Evolutionary conservation across 163 green algal species (phyloP), one percentile per base, ranked within the genome.

Genomic region (Coccomyxa subellipsoidea): DNA sequence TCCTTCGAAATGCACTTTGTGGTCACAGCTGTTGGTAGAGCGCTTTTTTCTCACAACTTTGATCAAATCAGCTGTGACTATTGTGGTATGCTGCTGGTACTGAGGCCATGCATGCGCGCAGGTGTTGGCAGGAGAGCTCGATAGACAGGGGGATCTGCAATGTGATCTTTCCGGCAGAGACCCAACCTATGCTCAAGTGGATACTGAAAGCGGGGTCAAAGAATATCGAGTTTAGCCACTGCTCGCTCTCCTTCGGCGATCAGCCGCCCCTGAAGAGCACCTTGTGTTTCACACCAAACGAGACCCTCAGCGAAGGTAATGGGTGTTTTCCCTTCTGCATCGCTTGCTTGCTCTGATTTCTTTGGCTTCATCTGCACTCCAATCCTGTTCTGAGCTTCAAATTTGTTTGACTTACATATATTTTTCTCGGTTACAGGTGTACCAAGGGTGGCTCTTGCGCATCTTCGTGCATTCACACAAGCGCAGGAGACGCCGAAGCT

Each of bases 191-290:
- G 29, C n/a, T 73, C 21, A 8, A 73, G 8, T 32, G 29, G n/a
- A 10, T 73, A 18, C 27, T 1, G 66, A 73, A 73, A 1, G 66
- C 66, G 27, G 8, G 66, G 21, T 73, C 66, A 73, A 73, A 73
- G 66, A 73, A 73, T 23, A 73, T 73, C 27, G 32, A 73, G 66
- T 73, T 73, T 6, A 73, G 66, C 27, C 66, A 73, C 66, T 73
- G 66, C 27, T 32, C 66, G 8, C 66, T 73, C 10, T 73, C 66
- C 1, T 73, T 73, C 27, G 66, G 66, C 21, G 66, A 73, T 1
- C 18, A 73, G 66, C 29, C 66, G 4, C 66, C 66, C 27, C 66
- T 73, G 66, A 32, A 34, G 66, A 73, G 66, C 66, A 1, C 27
- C 21, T 23, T 35, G 66, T 73, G 66, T 23, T 73, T 73, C 66